Base-by-base conservation (phyloP, 1,139 yeast species). In the Chernovozyma aurita region DNA sequence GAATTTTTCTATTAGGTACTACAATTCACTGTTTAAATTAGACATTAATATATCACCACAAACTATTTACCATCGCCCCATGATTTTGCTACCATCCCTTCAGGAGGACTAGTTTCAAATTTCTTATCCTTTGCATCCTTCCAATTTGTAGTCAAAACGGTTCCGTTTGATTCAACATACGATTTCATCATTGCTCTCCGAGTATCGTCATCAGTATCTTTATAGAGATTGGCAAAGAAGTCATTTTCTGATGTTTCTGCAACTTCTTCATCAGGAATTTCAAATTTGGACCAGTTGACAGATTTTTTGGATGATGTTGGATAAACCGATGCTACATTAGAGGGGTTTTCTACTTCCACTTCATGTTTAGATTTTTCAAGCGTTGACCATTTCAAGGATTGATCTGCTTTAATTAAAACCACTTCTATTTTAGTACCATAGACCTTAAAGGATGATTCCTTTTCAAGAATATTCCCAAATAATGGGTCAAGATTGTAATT, bases 111-210 rank as follows among this genome's bases (percentile, higher is more conserved):
- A 3, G 85, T 75, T 47, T 84, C 87, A 38, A 83, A 85, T 25
- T 61, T 70, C 45, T 77, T 79, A 35, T 71, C 66, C 34, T 76
- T 70, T 2, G 95, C 97, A 42, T 87, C 95, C n/a, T 65, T 75
- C 99, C 99, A 94, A 55, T 86, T 85, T 5, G 98, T 94, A 34
- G 95, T 86, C 43, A 94, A 66, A 1, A 95, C 80, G 0, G 98
- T 94, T 15, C 99, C 99, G 46, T 85, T 85, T 48, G 95, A 85
- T 59, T 94, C 97, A n/a, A 78, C 70, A 52, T 78, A 92, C 36
- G 96, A 86, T 62, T 94, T 94, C 94, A 87, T 85, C 97, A 94
- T 94, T 1, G 99, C 99, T 40, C 95, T 72, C 47, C 70, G 71
- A 1, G 95, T 83, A 51, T 92, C 96, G 9, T 85, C 95, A 53